A percentile compares a stretch with the other conserved stretches of the same genome.
phyloP scores from a whole-genome alignment of 1,284 basidiomycete species.

The Leccinum angustisporum region DNA sequence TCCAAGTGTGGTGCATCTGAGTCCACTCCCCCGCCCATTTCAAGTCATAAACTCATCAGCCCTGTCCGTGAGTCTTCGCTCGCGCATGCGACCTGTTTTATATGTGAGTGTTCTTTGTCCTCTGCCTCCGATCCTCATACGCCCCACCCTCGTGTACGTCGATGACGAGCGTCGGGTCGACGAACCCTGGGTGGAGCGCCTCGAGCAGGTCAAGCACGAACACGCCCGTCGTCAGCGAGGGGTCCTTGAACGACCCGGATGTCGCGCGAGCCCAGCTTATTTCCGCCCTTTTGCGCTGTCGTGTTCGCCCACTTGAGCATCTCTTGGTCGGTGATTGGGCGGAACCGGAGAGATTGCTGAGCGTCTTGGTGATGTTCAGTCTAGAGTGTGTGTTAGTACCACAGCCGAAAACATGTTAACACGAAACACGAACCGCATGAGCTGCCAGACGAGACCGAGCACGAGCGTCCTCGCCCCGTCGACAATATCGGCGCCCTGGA shows the following conservation, averaged over 20 bases:
- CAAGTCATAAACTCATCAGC: too few species aligned
- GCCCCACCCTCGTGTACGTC: conserved; percentile 62
- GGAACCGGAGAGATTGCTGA: conserved; percentile 71
- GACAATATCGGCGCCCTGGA: conserved; percentile 96
- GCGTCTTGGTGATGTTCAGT: conserved; percentile 90
- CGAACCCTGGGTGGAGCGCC: conserved; percentile 89
- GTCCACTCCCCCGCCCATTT: too few species aligned
- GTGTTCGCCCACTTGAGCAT: conserved; percentile 97
- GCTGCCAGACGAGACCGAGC: conserved; percentile 95
- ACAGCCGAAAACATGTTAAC: not conserved
- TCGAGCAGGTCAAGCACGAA: conserved; percentile 96
- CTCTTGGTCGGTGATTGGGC: conserved; percentile 86
- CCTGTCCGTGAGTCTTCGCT: too few species aligned
- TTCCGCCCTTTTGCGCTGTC: conserved; percentile 65
- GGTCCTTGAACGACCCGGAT: conserved; percentile 94
- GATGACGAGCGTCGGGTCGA: conserved; percentile 85
- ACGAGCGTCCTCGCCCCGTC: conserved; percentile 91
- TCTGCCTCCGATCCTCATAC: conserved; percentile 90
- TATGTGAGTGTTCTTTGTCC: too few species aligned
- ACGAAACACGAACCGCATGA: conserved; percentile 73
- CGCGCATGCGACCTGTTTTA: too few species aligned
- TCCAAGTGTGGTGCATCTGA: too few species aligned
- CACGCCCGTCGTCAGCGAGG: conserved; percentile 83
- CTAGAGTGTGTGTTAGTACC: conserved; percentile 34
- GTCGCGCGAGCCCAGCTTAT: conserved; percentile 61